A percentile compares a stretch with the other conserved stretches of the same genome.
Conservation (phyloP, 176 grass and related monocot genomes). For the Miscanthus lutarioriparius region DNA sequence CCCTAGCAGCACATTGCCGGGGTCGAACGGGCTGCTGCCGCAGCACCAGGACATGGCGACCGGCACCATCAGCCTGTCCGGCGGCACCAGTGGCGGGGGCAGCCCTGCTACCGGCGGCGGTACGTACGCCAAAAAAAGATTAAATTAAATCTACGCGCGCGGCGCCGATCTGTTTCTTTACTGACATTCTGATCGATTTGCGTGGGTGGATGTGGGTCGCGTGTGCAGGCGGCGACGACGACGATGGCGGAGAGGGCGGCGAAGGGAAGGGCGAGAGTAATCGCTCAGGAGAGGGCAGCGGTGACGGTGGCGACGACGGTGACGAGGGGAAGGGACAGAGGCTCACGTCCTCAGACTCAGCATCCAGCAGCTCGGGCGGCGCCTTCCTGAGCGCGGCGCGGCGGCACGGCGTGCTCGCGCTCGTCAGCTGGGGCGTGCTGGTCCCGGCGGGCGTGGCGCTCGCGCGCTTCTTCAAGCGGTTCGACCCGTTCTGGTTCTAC, state of each 20-base stretch:
- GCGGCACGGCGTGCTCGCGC: conserved; percentile 29
- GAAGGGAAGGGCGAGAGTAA: background rate
- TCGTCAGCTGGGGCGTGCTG: conserved; percentile 28
- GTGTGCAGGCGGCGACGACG: background rate
- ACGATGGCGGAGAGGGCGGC: background rate
- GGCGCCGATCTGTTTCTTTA: background rate
- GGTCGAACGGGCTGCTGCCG: conserved; percentile 15
- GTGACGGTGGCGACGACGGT: background rate
- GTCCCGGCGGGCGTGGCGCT: conserved; percentile 28
- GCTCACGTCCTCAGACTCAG: background rate
- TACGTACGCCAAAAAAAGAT: background rate
- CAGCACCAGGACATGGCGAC: conserved; percentile 38
- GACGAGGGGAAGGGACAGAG: background rate
- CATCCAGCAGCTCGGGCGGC: background rate
- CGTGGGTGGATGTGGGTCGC: background rate
- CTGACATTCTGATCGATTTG: background rate
- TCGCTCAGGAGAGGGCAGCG: background rate
- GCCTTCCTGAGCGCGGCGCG: conserved; percentile 1
- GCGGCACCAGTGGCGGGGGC: background rate
- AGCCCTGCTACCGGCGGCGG: conserved; percentile 28
- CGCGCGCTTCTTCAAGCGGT: conserved; percentile 36
- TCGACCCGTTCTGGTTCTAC: conserved; percentile 47
- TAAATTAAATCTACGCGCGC: background rate
- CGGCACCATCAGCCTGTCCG: conserved; percentile 36
- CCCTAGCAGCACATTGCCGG: conserved; percentile 14